Evolutionary conservation across 1,139 yeast species (phyloP), one percentile per base, ranked within the genome.

Genomic region (Scheffersomyces quercinus): DNA sequence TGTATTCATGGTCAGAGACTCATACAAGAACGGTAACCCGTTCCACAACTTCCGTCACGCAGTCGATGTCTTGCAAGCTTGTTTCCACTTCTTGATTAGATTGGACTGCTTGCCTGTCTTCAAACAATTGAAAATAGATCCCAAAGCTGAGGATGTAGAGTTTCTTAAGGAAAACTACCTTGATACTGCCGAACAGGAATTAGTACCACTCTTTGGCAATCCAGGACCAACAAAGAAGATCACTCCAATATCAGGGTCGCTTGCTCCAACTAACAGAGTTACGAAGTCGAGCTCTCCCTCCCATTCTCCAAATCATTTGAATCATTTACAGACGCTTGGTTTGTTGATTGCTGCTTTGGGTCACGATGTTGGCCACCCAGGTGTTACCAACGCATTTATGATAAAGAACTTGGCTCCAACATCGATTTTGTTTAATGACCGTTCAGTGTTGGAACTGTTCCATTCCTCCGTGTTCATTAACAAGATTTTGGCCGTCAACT

Each of bases 31-130:
- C 53, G 89, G 89, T 2, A 90, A 91, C 59, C 89, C 93, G 6
- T 93, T 91, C 70, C 99, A 93, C 68, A 91, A 91, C 67, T 93
- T 90, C 61, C 81, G 96, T 53, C 99, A 93, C 66, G 97, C 97
- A 0, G 88, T 89, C 12, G 99, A 93, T 66, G 99, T 93, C 6
- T 69, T 91, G 59, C 99, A 93, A 67, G 97, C 96, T 1, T 82
- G 93, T 40, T 85, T 84, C 64, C 83, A 78, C 60, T 83, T 82
- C 51, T 64, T 85, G 33, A 63, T 79, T 5, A 62, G 76, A 38
- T 66, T 83, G 47, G 68, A 70, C 12, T 75, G 79, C 45, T 59
- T 80, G 39, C 81, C 80, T 1, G 54, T 60, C 11, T 72, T 73
- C 44, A 58, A 60, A 41, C 77, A 73, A 51, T 64, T 66, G 39